A percentile compares a stretch with the other conserved stretches of the same genome.
These are phyloP conservation scores for Penicillium sp. DNA, from an alignment of 2,329 filamentous ascomycete species.

Conservation along the genomic window DNA sequence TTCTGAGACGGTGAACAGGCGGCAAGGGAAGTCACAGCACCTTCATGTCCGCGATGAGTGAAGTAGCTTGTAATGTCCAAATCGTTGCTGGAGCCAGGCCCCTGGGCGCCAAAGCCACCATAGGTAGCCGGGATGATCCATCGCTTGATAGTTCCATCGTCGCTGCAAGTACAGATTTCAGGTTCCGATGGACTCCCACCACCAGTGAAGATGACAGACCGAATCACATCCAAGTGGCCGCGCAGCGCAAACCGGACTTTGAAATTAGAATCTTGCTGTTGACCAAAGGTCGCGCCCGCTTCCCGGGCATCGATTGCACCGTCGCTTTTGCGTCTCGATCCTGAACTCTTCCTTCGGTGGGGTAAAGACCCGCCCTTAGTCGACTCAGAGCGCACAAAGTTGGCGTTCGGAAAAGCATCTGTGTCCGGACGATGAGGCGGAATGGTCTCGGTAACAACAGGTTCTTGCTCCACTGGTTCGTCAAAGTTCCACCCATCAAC, in stretches of 20 bases:
- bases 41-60: conserved; percentile 91
- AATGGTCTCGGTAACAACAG: conserved; percentile 41
- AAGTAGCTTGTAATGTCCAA: conserved; percentile 92
- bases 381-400: conserved; percentile 74
- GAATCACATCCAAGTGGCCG: conserved; percentile 89
- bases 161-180: conserved; percentile 92
- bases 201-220: conserved; percentile 93
- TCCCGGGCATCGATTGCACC: conserved; percentile 64
- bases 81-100: conserved; percentile 64
- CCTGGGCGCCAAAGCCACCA: conserved; percentile 57
- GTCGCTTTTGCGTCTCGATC: conserved; percentile 64
- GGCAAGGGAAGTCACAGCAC: conserved; percentile 80
- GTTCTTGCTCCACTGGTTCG: conserved; percentile 61
- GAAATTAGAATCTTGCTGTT: conserved; percentile 73
- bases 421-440: conserved; percentile 72
- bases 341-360: conserved; percentile 77
- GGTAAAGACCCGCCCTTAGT: conserved; percentile 62
- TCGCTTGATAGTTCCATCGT: conserved; percentile 93
- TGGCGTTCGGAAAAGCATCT: conserved; percentile 81
- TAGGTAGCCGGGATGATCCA: conserved; percentile 90
- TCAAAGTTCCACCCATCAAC: conserved; percentile 91
- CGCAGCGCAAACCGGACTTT: conserved; percentile 89
- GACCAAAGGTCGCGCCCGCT: conserved; percentile 33
- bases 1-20: conserved; percentile 84
- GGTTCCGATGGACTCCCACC: conserved; percentile 93